These are phyloP conservation scores for Lumnitzera racemosa DNA, from an alignment of 345 rosid genomes.

Conservation along the genomic window DNA sequence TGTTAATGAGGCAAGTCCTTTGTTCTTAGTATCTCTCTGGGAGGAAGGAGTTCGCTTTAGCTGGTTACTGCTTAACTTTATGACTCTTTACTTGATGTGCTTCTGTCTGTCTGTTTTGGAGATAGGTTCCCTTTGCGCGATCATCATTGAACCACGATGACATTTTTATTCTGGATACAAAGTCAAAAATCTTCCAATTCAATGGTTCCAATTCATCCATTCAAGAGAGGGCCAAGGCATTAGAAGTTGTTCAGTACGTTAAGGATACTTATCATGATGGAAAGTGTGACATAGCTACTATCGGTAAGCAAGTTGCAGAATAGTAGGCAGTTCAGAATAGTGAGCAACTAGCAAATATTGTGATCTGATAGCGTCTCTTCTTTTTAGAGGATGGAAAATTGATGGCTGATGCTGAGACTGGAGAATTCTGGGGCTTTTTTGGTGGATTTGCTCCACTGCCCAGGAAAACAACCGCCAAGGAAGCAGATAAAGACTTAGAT, in stretches of 20 bases:
- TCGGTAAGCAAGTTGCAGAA: slow-evolving; percentile 33
- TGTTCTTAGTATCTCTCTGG: no score
- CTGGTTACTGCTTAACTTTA: background rate
- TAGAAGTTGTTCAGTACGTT: slow-evolving; percentile 85
- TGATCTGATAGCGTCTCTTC: slow-evolving; percentile 12
- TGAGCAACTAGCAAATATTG: slow-evolving; percentile 7
- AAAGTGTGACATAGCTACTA: slow-evolving; percentile 66
- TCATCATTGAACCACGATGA: slow-evolving; percentile 96
- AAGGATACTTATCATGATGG: slow-evolving; percentile 88
- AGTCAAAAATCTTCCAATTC: slow-evolving; percentile 85
- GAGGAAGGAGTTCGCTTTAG: background rate
- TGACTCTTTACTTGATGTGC: no score
- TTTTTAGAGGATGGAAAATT: slow-evolving; percentile 77
- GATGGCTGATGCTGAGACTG: slow-evolving; percentile 90
- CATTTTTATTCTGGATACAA: slow-evolving; percentile 84
- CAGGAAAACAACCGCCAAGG: slow-evolving; percentile 55
- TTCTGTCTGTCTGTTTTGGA: slow-evolving; percentile 17
- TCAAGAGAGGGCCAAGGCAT: slow-evolving; percentile 96
- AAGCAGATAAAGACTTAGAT: slow-evolving; percentile 69
- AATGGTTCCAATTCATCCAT: slow-evolving; percentile 96
- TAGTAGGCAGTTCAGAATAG: slow-evolving; percentile 3
- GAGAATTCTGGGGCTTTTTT: slow-evolving; percentile 90
- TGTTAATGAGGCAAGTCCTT: slow-evolving; percentile 81
- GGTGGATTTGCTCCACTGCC: slow-evolving; percentile 98
- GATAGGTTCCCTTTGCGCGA: slow-evolving; percentile 87